phyloP scores from a whole-genome alignment of 345 rosid genomes.

The Pugionium dolabratum region DNA sequence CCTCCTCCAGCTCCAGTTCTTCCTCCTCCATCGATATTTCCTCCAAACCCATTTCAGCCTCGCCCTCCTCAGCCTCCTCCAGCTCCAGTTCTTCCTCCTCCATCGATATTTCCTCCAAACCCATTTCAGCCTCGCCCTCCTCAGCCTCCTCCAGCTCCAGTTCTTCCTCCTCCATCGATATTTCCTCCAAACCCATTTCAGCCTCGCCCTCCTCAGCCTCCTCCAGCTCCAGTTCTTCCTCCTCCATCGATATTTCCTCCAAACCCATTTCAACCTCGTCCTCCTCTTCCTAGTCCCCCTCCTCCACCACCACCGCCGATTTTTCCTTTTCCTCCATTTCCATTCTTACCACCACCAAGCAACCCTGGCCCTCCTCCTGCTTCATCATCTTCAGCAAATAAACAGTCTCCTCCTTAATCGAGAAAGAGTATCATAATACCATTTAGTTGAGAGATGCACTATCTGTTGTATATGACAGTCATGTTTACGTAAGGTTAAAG shows the following conservation, averaged over 20 bases:
- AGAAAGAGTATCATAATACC: conserved; percentile 5
- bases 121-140: too few relatives aligned
- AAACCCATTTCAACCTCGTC: conserved; percentile 29
- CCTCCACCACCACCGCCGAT: conserved; percentile 46
- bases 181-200: too few relatives aligned
- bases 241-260: conserved; percentile 30
- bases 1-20: too few relatives aligned
- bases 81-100: too few relatives aligned
- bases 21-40: too few relatives aligned
- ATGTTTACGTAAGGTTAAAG: conserved; percentile 32
- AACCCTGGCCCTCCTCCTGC: conserved; percentile 55
- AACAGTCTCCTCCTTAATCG: conserved; percentile 19
- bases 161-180: not conserved
- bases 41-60: too few relatives aligned
- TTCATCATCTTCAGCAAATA: conserved; percentile 34
- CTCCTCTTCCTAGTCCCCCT: conserved; percentile 30
- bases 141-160: too few relatives aligned
- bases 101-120: too few relatives aligned
- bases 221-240: not conserved
- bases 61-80: too few relatives aligned
- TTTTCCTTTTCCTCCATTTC: conserved; percentile 46
- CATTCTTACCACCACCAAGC: conserved; percentile 45
- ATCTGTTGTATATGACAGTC: conserved; percentile 27
- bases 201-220: too few relatives aligned
- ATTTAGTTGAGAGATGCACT: conserved; percentile 18